phyloP scores from a whole-genome alignment of 1,284 basidiomycete genomes.

The Rhodotorula sp. region DNA sequence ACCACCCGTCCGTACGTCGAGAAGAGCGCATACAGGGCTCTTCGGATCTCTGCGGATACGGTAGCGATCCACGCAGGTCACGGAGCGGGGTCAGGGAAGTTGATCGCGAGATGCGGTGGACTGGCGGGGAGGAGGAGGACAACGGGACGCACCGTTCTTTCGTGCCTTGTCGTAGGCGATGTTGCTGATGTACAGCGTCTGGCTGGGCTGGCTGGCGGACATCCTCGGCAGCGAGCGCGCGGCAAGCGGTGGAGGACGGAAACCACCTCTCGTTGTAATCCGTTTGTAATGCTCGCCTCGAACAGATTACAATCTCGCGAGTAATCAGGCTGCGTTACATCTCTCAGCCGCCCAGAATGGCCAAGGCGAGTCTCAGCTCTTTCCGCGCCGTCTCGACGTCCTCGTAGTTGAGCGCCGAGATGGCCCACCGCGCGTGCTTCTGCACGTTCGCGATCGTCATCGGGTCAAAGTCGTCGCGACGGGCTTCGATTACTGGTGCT shows the following conservation, averaged over 20 bases:
- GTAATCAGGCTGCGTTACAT: neutral
- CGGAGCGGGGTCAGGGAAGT: neutral
- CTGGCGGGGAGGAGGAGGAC: neutral
- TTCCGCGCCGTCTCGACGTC: slow-evolving; percentile 77
- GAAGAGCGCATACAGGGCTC: slow-evolving; percentile 85
- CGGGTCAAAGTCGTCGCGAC: slow-evolving; percentile 65
- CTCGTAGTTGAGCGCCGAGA: slow-evolving; percentile 88
- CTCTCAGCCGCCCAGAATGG: slow-evolving; percentile 60
- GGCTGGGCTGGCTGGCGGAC: slow-evolving; percentile 61
- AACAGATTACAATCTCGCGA: neutral
- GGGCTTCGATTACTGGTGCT: slow-evolving; percentile 54
- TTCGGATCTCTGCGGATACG: slow-evolving; percentile 63
- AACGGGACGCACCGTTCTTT: slow-evolving; percentile 62
- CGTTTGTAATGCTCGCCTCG: too few relatives aligned
- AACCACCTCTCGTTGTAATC: neutral
- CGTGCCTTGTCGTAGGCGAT: slow-evolving; percentile 84
- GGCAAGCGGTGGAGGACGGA: neutral
- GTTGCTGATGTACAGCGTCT: slow-evolving; percentile 90
- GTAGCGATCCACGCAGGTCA: neutral
- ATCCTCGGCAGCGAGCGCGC: neutral
- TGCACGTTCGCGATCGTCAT: slow-evolving; percentile 68
- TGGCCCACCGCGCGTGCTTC: slow-evolving; percentile 86
- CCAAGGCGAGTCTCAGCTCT: slow-evolving; percentile 73
- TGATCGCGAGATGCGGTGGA: neutral
- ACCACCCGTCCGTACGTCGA: slow-evolving; percentile 88